Evolutionary conservation across 2,329 filamentous ascomycete species (phyloP), one percentile per base, ranked within the genome.

Genomic region (Blastomyces silverae): DNA sequence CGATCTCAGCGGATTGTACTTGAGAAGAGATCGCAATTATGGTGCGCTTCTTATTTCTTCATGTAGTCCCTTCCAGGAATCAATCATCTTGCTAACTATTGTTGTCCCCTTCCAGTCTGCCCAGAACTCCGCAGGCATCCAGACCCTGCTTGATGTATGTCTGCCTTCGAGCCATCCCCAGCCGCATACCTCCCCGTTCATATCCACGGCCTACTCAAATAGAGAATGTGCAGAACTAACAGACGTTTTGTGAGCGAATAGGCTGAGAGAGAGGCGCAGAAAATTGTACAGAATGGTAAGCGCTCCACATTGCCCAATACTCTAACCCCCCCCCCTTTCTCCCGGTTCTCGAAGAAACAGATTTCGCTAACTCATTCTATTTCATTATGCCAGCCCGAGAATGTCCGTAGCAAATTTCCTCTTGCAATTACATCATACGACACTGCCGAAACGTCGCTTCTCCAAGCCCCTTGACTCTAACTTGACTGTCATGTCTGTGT

Each of bases 261-360:
- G 93, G 92, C 94, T 73, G 94, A 99, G 85, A 89, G 92, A 80
- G 93, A 97, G 79, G 94, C 94, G 67, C 93, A 96, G 81, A 97
- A 97, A 85, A 99, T 99, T 78, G 92, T 99, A 65, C 93, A 97
- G 79, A 92, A 94, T 85, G 90, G 93, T 95, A 78, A 67, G 81
- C 77, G 48, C 15, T 5, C 48, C 13, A 25, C 10, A 3, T 37
- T 37, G 7, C 34, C 34, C 34, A 10, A 37, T 34, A 20, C 13
- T 17, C 3, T 34, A 25, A 57, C 31, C 50, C 2, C 8, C n/a
- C 28, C 22, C 52, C 28, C 34, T 50, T 37, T 25, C 5, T 25
- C 50, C 52, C 48, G 37, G 2, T 28, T n/a, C 1, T 50, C 28
- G 22, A 34, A 53, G 20, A 44, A 58, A 17, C 42, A 46, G 58